Conservation (phyloP, 2,329 filamentous ascomycete species). For the Colletotrichum sp. region DNA sequence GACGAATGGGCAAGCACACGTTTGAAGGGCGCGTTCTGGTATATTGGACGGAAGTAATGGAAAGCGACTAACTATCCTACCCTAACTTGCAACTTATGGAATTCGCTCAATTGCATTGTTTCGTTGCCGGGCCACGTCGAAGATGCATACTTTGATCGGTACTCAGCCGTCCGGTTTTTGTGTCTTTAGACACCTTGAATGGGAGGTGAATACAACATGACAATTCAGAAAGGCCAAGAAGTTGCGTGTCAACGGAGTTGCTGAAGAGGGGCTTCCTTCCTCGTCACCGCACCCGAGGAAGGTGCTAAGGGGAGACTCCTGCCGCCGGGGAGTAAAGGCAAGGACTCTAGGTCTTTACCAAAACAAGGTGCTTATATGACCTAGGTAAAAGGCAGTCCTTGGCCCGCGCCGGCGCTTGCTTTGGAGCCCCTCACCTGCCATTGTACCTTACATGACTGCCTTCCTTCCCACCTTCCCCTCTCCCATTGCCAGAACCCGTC, state of each 20-base stretch:
- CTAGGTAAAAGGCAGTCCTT: background rate
- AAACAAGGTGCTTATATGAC: background rate
- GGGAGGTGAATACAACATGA: background rate
- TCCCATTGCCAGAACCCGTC: background rate
- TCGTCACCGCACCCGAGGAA: background rate
- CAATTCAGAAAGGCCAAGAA: background rate
- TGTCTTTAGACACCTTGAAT: background rate
- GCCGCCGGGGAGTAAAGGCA: background rate
- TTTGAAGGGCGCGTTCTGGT: background rate
- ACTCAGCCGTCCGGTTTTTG: background rate
- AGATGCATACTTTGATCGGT: background rate
- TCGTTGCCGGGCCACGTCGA: background rate
- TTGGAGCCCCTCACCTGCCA: background rate
- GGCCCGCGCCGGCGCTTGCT: background rate
- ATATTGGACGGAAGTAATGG: background rate
- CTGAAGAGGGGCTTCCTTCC: background rate
- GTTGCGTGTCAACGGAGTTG: background rate
- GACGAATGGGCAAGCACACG: constrained; percentile 1
- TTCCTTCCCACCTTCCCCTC: background rate
- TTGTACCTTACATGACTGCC: background rate
- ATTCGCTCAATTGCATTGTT: background rate
- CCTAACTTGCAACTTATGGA: background rate
- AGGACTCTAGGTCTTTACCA: background rate
- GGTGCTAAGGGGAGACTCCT: background rate
- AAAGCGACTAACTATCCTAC: background rate